Evolutionary conservation across 73 alveolate species (phyloP).

Genomic region (Blepharisma japonicum): DNA sequence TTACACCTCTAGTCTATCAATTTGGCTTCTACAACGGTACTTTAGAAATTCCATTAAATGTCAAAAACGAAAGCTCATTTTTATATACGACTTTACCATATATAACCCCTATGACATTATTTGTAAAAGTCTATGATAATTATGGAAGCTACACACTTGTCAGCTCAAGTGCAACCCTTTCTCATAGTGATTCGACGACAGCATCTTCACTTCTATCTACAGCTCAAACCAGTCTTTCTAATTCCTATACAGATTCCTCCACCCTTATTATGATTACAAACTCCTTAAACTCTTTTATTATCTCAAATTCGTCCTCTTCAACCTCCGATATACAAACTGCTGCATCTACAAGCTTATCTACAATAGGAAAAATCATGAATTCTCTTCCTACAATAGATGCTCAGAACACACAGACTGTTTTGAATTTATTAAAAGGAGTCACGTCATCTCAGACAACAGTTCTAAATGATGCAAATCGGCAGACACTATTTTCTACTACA

Average conservation of each 20-base stretch:
- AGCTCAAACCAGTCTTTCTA: conserved; percentile 1
- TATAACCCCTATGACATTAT: background rate
- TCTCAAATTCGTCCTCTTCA: background rate
- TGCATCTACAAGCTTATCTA: too few relatives aligned
- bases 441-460: too few relatives aligned
- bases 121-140: conserved; percentile 19
- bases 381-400: too few relatives aligned
- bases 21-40: background rate
- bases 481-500: too few relatives aligned
- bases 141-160: background rate
- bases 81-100: background rate
- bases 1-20: background rate
- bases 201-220: background rate
- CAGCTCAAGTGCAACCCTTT: background rate
- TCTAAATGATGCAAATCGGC: too few relatives aligned
- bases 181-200: background rate
- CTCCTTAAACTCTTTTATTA: background rate
- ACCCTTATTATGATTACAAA: background rate
- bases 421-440: too few relatives aligned
- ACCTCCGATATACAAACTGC: background rate
- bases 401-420: too few relatives aligned
- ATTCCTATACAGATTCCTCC: background rate
- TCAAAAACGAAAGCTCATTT: conserved; percentile 6
- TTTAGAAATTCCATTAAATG: background rate
- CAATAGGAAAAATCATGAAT: too few relatives aligned